Evolutionary conservation across 345 rosid genomes (phyloP), one percentile per base, ranked within the genome.

Genomic region (Salix dunnii): DNA sequence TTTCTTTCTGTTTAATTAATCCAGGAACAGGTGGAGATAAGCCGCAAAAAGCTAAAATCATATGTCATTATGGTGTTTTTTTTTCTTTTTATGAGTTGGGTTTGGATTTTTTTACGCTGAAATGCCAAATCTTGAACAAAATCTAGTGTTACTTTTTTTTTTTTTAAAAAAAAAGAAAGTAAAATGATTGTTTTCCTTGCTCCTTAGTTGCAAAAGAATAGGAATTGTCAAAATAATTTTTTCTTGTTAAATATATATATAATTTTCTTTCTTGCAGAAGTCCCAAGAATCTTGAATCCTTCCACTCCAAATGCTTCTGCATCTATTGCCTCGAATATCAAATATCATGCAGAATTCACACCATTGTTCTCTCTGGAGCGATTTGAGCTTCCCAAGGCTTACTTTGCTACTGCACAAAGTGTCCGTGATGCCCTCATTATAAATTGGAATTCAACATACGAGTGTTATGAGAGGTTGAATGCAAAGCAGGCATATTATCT

Each of bases 401-500:
- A 77, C 85, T 87, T 85, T 79, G 92, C 97, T 1, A 90, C 97
- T 35, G 94, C 94, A 4, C 92, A 92, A 58, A 89, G 91, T 80
- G 89, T 88, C 74, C 89, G 91, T 49, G 97, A 92, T 68, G 65
- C 90, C 80, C 86, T 90, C 0, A 87, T 92, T 68, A 77, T 86
- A 17, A 89, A 90, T 73, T 92, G 94, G 92, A 92, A 90, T 77
- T 80, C 86, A 3, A 92, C 97, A 1, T 87, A 90, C 74, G 91
- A 89, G 70, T 79, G 75, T 80, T 86, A 90, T 80, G 89, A 92
- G 49, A 88, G 78, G 65, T 68, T 86, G 85, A 88, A 89, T 84
- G 84, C 70, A 66, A 92, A 92, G 81, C 97, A 89, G 77, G 97
- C 94, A 0, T 89, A 92, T 75, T 92, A 92, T 83, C 67, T 92